Evolutionary conservation across 345 rosid genomes (phyloP), one percentile per base, ranked within the genome.

Genomic region (Hirschfeldia incana): DNA sequence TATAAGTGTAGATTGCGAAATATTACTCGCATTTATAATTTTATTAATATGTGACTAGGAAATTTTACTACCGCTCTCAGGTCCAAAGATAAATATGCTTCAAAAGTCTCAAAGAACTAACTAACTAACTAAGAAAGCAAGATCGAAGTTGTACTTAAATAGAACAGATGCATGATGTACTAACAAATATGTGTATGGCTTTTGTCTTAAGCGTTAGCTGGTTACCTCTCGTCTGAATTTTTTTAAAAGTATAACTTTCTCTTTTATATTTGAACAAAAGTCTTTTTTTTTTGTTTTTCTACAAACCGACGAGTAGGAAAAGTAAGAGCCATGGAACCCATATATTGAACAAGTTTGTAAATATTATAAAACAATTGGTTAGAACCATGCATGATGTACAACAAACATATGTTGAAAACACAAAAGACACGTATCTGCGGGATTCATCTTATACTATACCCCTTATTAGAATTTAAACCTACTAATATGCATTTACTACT

Each of bases 401-500:
- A 53, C 17, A 51, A 53, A 53, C 61, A 8, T 49, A n/a, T 57
- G 29, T 57, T 2, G 62, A 57, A 55, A 57, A 57, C 29, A 21
- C 16, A 61, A 1, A 61, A 28, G 8, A 28, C 16, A 29, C 16
- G 15, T 59, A 59, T 11, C 16, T 28, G 15, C 65, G 65, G 10
- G 64, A 59, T 28, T 28, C 33, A 10, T 60, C 13, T 28, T 10
- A 27, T 11, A 28, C 34, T 11, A 59, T 27, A 63, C 39, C 7
- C 8, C 44, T 32, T 30, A 63, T 13, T 37, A 59, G 30, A 57
- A 72, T 3, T 60, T 61, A 42, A 17, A 60, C 44, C 33, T 73
- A 59, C 33, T 58, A 59, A 79, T 44, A 73, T 8, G 36, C 77
- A 73, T 79, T 79, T 17, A 73, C 55, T 27, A 17, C 8, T 34